Base-by-base conservation (phyloP, 2,329 filamentous ascomycete genomes). In the Helminthosporium solani region DNA sequence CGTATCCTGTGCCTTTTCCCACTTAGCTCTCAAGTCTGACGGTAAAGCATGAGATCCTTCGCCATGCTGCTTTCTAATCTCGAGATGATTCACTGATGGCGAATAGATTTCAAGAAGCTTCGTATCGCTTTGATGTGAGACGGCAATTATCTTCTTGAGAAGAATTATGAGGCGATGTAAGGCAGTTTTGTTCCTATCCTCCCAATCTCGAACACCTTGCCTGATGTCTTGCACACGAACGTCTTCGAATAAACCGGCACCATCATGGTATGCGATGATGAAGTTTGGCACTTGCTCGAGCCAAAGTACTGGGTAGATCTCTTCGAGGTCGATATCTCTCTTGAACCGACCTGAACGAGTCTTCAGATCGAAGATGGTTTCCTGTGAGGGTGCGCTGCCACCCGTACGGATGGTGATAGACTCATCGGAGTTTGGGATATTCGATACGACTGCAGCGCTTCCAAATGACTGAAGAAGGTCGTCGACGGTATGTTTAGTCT, bases 351-450 rank as follows among this genome's bases (percentile, higher is more conserved):
- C 51, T 1, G 72, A 70, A 19, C 77, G 71, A 1, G 79, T 81
- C 49, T 81, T 81, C 31, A 80, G 57, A 47, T 80, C 78, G 54
- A 80, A 78, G 2, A 79, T 63, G n/a, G 72, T 68, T 15, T 56
- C 36, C 51, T 79, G 75, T 3, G 73, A 65, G 9, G 77, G 33
- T 4, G 31, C 5, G 14, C 57, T 57, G 4, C 63, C 68, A 7
- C 51, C 48, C 1, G 18, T 28, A 19, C 55, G 54, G 30, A 61
- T 47, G 4, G 34, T 42, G 15, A 75, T 41, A 2, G 16, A 3
- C 5, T 37, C 25, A 9, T 16, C 12, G 3, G n/a, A 5, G 12
- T 27, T 19, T 3, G 23, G 11, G 23, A 20, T 3, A 8, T 2
- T 2, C 11, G 9, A 30, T 28, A 20, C 43, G 18, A 64, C 44